Conservation (phyloP, 2,329 filamentous ascomycete species). For the Apiospora phragmitis region DNA sequence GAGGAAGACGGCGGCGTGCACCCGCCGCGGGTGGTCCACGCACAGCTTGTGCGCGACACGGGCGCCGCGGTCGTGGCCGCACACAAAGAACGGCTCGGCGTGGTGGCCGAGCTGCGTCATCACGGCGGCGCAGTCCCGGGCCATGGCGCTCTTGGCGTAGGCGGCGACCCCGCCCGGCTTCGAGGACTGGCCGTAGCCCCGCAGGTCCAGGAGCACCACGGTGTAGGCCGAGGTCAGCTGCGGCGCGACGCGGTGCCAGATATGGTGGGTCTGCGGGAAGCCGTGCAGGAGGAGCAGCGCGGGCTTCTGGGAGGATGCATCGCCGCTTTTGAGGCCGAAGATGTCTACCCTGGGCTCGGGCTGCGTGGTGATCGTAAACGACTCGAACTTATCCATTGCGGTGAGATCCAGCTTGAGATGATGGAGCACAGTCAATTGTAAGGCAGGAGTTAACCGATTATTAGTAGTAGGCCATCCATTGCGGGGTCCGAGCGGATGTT, state of each 20-base stretch:
- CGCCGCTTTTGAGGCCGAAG: slow-evolving; percentile 39
- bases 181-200: slow-evolving; percentile 52
- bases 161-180: slow-evolving; percentile 38
- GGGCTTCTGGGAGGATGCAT: slow-evolving; percentile 30
- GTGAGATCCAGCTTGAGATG: neutral
- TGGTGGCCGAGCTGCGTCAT: slow-evolving; percentile 44
- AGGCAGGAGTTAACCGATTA: neutral
- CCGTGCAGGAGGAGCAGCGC: slow-evolving; percentile 51
- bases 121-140: slow-evolving; percentile 43
- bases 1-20: slow-evolving; percentile 45
- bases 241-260: slow-evolving; percentile 50
- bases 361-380: slow-evolving; percentile 40
- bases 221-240: slow-evolving; percentile 40
- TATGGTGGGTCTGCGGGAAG: slow-evolving; percentile 52
- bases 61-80: slow-evolving; percentile 58
- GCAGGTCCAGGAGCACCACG: slow-evolving; percentile 48
- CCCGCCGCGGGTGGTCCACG: slow-evolving; percentile 43
- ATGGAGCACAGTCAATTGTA: neutral
- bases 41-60: slow-evolving; percentile 55
- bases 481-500: neutral
- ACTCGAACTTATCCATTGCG: slow-evolving; percentile 41
- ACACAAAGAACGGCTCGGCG: slow-evolving; percentile 43
- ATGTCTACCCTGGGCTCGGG: slow-evolving; percentile 41
- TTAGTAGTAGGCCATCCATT: neutral
- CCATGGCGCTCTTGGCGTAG: slow-evolving; percentile 52